Evolutionary conservation across 257 asterid species (phyloP).

Genomic region (Vinca minor): DNA sequence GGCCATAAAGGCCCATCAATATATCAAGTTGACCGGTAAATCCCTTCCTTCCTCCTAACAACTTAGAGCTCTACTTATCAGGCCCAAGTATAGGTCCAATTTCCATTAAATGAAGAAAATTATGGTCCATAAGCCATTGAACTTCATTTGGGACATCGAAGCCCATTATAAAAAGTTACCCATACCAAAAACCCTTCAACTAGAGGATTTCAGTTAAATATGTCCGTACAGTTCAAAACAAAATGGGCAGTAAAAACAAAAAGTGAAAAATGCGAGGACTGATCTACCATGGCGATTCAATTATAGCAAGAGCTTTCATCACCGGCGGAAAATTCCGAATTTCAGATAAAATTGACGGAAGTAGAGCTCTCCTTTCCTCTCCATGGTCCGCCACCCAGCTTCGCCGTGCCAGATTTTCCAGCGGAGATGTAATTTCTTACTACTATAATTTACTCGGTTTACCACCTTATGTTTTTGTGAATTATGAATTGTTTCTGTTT

Average conservation of each 20-base stretch:
- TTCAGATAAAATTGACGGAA: neutral
- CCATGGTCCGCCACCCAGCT: slow-evolving; percentile 75
- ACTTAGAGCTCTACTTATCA: too few relatives aligned
- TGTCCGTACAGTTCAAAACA: neutral
- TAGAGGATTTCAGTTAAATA: too few relatives aligned
- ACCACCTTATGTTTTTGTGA: neutral
- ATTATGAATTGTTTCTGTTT: neutral
- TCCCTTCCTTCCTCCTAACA: too few relatives aligned
- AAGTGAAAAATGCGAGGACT: slow-evolving; percentile 1
- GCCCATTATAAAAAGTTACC: too few relatives aligned
- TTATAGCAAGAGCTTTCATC: slow-evolving; percentile 10
- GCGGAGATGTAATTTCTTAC: slow-evolving; percentile 57
- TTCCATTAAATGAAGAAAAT: too few relatives aligned
- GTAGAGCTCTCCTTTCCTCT: slow-evolving; percentile 24
- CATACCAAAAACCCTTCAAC: too few relatives aligned
- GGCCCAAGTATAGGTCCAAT: too few relatives aligned
- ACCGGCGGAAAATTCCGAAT: neutral
- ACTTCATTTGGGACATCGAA: too few relatives aligned
- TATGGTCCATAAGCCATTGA: too few relatives aligned
- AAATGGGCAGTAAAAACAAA: too few relatives aligned
- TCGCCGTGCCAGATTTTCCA: slow-evolving; percentile 74
- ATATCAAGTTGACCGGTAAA: too few relatives aligned
- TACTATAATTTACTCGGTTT: neutral
- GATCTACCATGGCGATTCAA: neutral
- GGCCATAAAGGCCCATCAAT: too few relatives aligned